phyloP scores from a whole-genome alignment of 2,329 filamentous ascomycete species.

The Alternaria brassicicola region DNA sequence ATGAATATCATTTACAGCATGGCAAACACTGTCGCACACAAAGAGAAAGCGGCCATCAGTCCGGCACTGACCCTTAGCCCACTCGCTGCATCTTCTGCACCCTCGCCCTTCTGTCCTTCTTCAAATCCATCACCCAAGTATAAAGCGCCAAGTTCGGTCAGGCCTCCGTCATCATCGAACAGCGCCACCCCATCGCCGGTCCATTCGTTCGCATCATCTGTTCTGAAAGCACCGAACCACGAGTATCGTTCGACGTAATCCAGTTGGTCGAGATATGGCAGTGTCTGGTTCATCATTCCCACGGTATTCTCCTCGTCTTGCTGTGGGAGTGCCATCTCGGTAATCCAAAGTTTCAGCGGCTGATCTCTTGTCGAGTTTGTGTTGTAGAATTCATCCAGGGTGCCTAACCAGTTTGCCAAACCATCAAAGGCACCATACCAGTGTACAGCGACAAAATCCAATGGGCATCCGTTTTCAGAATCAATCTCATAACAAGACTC shows the following conservation, averaged over 20 bases:
- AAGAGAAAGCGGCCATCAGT: conserved; percentile 12
- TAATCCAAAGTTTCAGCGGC: conserved; percentile 69
- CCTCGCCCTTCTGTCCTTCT: conserved; percentile 41
- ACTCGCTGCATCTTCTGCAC: conserved; percentile 21
- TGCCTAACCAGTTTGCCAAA: conserved; percentile 68
- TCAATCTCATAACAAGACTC: conserved; percentile 58
- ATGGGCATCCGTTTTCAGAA: conserved; percentile 51
- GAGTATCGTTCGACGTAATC: conserved; percentile 52
- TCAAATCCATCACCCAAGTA: conserved; percentile 42
- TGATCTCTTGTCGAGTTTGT: conserved; percentile 56
- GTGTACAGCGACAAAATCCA: conserved; percentile 60
- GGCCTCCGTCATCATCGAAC: conserved; percentile 39
- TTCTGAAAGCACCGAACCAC: conserved; percentile 46
- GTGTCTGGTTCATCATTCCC: conserved; percentile 70
- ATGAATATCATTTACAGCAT: neutral
- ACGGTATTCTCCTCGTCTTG: conserved; percentile 64
- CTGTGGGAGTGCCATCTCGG: conserved; percentile 71
- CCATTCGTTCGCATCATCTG: conserved; percentile 44
- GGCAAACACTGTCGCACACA: conserved; percentile 5
- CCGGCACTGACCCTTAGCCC: conserved; percentile 14
- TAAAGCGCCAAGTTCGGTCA: conserved; percentile 42
- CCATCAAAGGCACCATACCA: conserved; percentile 71
- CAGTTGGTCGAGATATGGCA: conserved; percentile 70
- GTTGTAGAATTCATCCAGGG: conserved; percentile 59
- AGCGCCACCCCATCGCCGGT: conserved; percentile 45